These are phyloP conservation scores for Microascus cirrosus DNA, from an alignment of 2,329 filamentous ascomycete genomes.

Conservation along the genomic window DNA sequence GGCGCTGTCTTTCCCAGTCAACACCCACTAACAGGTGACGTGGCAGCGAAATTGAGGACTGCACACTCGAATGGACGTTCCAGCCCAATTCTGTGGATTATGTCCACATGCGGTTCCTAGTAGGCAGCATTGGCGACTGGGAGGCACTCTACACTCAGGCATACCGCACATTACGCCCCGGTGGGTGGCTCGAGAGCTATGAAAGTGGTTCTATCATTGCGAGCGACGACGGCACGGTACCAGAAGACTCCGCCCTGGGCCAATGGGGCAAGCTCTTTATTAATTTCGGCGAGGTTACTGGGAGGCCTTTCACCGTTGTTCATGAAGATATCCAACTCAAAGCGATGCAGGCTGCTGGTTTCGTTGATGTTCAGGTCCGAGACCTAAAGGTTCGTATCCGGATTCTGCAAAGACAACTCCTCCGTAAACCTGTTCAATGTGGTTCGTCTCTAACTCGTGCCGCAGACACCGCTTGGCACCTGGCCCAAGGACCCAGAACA, in stretches of 20 bases:
- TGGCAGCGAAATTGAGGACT: constrained; percentile 19
- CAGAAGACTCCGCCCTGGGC: constrained; percentile 12
- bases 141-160: constrained; percentile 38
- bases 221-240: constrained; percentile 19
- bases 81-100: constrained; percentile 37
- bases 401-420: constrained; percentile 12
- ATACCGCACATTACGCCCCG: constrained; percentile 33
- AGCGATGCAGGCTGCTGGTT: constrained; percentile 28
- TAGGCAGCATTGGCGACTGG: constrained; percentile 46
- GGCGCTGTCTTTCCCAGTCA: background rate
- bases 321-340: constrained; percentile 10
- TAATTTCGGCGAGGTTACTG: constrained; percentile 15
- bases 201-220: constrained; percentile 24
- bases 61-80: constrained; percentile 29
- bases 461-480: constrained; percentile 25
- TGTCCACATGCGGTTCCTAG: constrained; percentile 46
- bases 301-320: constrained; percentile 15
- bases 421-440: constrained; percentile 44
- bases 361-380: constrained; percentile 18
- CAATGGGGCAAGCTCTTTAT: constrained; percentile 17
- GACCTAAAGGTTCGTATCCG: constrained; percentile 11
- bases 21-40: background rate
- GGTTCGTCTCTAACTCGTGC: constrained; percentile 20
- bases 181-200: constrained; percentile 18
- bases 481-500: constrained; percentile 33